phyloP scores from a whole-genome alignment of 169 alveolate species.

The Eimeria necatrix region DNA sequence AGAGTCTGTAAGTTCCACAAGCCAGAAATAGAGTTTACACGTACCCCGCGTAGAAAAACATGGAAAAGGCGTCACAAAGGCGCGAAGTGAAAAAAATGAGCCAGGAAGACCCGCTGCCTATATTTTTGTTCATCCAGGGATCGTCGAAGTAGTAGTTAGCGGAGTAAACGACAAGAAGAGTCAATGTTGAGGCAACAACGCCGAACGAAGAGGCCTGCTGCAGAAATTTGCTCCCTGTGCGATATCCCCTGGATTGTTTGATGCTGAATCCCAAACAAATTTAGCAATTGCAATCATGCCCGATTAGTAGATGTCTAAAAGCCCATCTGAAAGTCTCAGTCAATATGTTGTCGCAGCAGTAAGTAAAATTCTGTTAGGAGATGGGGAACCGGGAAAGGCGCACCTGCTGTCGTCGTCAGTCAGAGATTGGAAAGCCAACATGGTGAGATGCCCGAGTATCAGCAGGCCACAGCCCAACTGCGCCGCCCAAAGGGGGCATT shows the following conservation, averaged over 20 bases:
- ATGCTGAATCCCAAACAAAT: conserved; percentile 84
- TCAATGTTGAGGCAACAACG: conserved; percentile 90
- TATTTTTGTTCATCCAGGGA: conserved; percentile 91
- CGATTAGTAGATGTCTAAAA: too few species aligned
- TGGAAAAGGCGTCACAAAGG: conserved; percentile 89
- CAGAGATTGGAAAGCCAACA: conserved; percentile 91
- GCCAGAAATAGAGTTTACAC: not conserved
- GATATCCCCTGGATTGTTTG: conserved; percentile 93
- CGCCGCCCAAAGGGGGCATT: conserved; percentile 88
- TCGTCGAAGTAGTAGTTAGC: conserved; percentile 92
- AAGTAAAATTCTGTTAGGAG: too few species aligned
- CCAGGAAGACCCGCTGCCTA: conserved; percentile 93
- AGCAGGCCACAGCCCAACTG: conserved; percentile 90
- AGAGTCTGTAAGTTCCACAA: too few species aligned
- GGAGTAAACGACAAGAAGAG: conserved; percentile 89
- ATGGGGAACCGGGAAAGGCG: not conserved
- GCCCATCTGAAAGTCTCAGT: too few species aligned
- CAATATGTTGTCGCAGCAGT: too few species aligned
- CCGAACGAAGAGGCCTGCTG: conserved; percentile 93
- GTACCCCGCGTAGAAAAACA: conserved; percentile 90
- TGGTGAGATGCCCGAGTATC: conserved; percentile 88
- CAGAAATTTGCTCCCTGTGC: conserved; percentile 92
- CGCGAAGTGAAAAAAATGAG: conserved; percentile 90
- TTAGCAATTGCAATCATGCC: not conserved
- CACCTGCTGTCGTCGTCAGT: conserved; percentile 93